Base-by-base conservation (phyloP, 306 rosid species). In the Vigna reflexopilosa region DNA sequence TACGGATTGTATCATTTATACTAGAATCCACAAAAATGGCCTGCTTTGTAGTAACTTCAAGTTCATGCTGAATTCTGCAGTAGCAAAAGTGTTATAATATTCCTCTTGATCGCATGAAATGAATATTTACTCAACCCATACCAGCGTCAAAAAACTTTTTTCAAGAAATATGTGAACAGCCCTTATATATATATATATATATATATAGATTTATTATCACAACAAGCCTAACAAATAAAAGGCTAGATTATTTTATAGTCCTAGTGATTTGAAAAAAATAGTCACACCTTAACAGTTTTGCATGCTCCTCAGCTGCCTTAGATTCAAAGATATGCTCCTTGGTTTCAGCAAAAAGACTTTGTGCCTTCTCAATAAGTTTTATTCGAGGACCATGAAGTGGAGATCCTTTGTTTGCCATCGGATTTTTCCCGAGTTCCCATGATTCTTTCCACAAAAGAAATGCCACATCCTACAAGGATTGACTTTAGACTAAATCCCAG, bases 11-110 rank as follows among this genome's bases (percentile, higher is more conserved):
- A 86, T 95, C 98, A 57, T 93, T 95, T 52, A 95, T 87, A 82
- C 98, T 95, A 58, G 98, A 92, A 83, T 95, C 98, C 79, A 95
- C 98, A 86, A 95, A 95, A 80, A 95, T 95, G 58, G 98, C 93
- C 77, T 93, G 98, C 93, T 95, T 95, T 64, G 98, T 95, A 77
- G 85, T 63, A 77, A 91, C 96, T 88, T 95, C 98, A 76, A 95
- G 82, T 62, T 91, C 98, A 59, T 95, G 97, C 76, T 95, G 98
- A 24, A 89, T 87, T 84, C 98, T 95, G 93, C 74, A 76, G 58
- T 66, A 17, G 84, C 26, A 56, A 81, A 16, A 77, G 72, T 58
- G 22, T 75, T 78, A 77, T 73, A 67, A 68, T 45, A 14, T 38
- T 63, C 65, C 16, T 20, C 77, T 67, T 52, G 62, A 57, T 42